These are phyloP conservation scores for Raddia distichophylla DNA, from an alignment of 176 grass and related monocot genomes.

Conservation along the genomic window DNA sequence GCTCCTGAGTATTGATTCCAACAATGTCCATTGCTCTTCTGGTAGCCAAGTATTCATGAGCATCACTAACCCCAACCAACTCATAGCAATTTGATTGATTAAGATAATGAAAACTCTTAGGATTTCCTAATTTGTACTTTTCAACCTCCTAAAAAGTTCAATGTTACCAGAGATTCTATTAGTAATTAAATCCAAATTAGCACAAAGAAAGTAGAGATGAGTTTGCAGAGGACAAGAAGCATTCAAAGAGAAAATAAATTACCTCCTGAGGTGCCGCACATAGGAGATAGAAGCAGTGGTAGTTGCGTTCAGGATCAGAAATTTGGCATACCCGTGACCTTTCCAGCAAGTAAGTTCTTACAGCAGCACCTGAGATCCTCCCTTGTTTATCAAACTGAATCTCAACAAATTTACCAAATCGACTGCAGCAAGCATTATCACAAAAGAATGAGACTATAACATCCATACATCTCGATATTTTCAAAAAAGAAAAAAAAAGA, in stretches of 20 bases:
- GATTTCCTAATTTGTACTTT: constrained; percentile 89
- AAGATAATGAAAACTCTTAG: constrained; percentile 90
- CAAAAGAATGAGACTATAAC: constrained; percentile 36
- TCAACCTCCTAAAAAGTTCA: constrained; percentile 67
- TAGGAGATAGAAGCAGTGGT: constrained; percentile 99
- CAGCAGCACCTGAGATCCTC: constrained; percentile 96
- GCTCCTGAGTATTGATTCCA: constrained; percentile 90
- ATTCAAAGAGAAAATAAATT: constrained; percentile 42
- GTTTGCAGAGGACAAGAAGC: constrained; percentile 32
- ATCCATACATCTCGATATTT: constrained; percentile 36
- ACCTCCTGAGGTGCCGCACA: constrained; percentile 93
- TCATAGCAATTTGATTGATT: constrained; percentile 99
- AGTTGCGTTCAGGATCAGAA: constrained; percentile 95
- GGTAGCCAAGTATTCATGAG: constrained; percentile 91
- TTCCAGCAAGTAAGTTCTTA: constrained; percentile 98
- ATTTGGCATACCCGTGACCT: constrained; percentile 96
- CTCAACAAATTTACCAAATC: constrained; percentile 99
- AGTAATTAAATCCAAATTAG: constrained; percentile 28
- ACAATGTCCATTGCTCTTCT: constrained; percentile 99
- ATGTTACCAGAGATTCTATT: constrained; percentile 37
- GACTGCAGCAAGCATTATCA: constrained; percentile 64
- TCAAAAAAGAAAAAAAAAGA: constrained; percentile 9
- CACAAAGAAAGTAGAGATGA: constrained; percentile 31
- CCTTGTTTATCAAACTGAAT: constrained; percentile 97
- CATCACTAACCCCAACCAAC: constrained; percentile 91